Evolutionary conservation across 2,329 filamentous ascomycete genomes (phyloP), one percentile per base, ranked within the genome.

Genomic region (Epicoccum sorghinum): DNA sequence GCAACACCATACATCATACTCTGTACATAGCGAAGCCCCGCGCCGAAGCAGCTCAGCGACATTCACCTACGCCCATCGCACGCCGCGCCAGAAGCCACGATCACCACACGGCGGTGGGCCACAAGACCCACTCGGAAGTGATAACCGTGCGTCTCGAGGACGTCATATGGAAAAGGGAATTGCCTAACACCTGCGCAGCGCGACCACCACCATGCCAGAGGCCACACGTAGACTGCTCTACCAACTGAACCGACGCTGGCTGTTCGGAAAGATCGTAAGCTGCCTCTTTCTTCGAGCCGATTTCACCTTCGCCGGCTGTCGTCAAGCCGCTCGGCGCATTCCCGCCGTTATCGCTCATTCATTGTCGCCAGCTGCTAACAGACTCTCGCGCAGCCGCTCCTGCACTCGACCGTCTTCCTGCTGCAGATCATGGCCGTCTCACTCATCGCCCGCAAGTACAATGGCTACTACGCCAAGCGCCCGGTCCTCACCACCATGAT

Each of bases 401-500:
- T 98, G 53, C 92, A 98, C 79, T 82, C 87, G 55, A 81, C 96
- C 69, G 84, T 97, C 60, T 89, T 96, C 74, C 75, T 97, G 39
- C 83, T 96, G 77, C 89, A 99, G 78, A 90, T 98, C 86, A 87
- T 86, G 54, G 87, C 96, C 75, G 85, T 93, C 59, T 90, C 89
- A 63, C 84, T 95, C 62, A 80, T 99, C 50, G 87, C 88, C 40
- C 85, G 90, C 67, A 90, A 91, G 72, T 99, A 96, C 82, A 97
- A 96, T 78, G 84, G 86, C 64, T 96, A 96, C 80, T 99, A 98
- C 84, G 88, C 91, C 64, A 88, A 92, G 71, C 89, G 90, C 71
- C 95, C 93, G 70, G 90, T 99, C 37, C 85, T 99, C 69, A 99
- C 95, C 59, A 99, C 96, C 77, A 99, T 99, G 93, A 91, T 97